Evolutionary conservation across 139 green algal genomes (phyloP).

Genomic region (Zygnema circumcarinatum): DNA sequence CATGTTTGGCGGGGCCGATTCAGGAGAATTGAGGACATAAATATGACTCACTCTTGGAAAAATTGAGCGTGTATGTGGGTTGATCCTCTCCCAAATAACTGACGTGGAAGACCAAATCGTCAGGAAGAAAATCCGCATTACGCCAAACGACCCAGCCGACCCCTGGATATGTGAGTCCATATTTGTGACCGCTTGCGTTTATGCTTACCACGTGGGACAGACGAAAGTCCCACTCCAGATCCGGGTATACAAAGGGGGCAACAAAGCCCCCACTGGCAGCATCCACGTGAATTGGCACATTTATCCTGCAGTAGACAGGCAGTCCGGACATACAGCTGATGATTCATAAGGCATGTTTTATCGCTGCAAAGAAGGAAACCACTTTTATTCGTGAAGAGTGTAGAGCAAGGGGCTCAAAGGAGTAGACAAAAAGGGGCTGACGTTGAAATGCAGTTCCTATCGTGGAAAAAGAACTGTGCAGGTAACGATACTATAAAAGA

Average conservation of each 20-base stretch:
- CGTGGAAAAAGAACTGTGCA: no score
- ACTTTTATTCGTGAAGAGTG: not conserved
- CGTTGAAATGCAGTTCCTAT: no score
- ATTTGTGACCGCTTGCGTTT: slow-evolving; percentile 65
- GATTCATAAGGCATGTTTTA: not conserved
- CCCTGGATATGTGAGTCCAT: slow-evolving; percentile 60
- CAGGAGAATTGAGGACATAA: no score
- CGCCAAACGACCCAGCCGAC: slow-evolving; percentile 64
- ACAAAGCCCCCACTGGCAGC: slow-evolving; percentile 65
- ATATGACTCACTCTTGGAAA: slow-evolving; percentile 55
- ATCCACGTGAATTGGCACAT: slow-evolving; percentile 66
- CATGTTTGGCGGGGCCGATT: not conserved
- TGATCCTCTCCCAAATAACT: slow-evolving; percentile 63
- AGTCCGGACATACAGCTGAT: not conserved
- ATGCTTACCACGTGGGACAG: slow-evolving; percentile 60
- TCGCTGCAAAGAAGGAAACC: not conserved
- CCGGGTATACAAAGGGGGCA: slow-evolving; percentile 61
- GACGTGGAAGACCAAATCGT: slow-evolving; percentile 62
- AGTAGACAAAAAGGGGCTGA: no score
- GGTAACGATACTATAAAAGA: no score
- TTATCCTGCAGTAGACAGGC: slow-evolving; percentile 43
- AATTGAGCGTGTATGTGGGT: slow-evolving; percentile 63
- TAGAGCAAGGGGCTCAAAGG: no score
- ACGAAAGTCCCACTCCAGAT: slow-evolving; percentile 66
- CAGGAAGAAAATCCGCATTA: slow-evolving; percentile 46